Percentiles rank a stretch among this genome's conserved stretches.
These are phyloP conservation scores for Mycoemilia scoparia DNA, from an alignment of 192 early-diverging fungal species.

Conservation along the genomic window DNA sequence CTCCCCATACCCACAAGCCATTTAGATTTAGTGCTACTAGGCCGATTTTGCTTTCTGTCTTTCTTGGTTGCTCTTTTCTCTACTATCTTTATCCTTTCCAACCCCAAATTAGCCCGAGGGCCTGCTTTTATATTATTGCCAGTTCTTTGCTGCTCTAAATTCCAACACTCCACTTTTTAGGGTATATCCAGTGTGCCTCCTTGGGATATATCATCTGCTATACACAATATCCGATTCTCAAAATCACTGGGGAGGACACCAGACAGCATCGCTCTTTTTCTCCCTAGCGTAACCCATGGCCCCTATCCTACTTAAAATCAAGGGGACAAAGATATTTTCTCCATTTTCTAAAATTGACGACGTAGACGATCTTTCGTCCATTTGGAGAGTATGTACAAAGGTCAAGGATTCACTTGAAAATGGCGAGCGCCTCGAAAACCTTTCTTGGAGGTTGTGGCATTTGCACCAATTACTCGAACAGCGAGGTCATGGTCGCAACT, in stretches of 20 bases:
- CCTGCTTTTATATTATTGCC: neutral
- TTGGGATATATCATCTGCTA: neutral
- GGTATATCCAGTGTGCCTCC: conserved; percentile 1
- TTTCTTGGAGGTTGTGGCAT: conserved; percentile 76
- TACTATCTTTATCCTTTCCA: too few species aligned
- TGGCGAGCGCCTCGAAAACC: conserved; percentile 62
- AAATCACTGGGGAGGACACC: conserved; percentile 1
- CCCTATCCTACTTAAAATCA: conserved; percentile 49
- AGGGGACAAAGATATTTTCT: conserved; percentile 55
- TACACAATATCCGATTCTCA: neutral
- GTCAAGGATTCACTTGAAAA: conserved; percentile 70
- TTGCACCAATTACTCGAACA: conserved; percentile 46
- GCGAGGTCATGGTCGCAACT: conserved; percentile 27
- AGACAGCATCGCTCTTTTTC: conserved; percentile 1
- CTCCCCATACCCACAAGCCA: too few species aligned
- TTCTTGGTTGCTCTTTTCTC: too few species aligned
- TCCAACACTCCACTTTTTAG: neutral
- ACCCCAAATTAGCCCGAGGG: too few species aligned
- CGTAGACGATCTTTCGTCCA: conserved; percentile 53
- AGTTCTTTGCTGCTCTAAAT: neutral
- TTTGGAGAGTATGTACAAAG: conserved; percentile 71
- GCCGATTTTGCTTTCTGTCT: too few species aligned
- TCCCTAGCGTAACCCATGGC: conserved; percentile 27
- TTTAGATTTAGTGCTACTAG: too few species aligned
- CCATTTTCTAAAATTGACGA: conserved; percentile 51